Evolutionary conservation across 2,329 filamentous ascomycete genomes (phyloP), one percentile per base, ranked within the genome.

Genomic region (Gaeumannomyces tritici): DNA sequence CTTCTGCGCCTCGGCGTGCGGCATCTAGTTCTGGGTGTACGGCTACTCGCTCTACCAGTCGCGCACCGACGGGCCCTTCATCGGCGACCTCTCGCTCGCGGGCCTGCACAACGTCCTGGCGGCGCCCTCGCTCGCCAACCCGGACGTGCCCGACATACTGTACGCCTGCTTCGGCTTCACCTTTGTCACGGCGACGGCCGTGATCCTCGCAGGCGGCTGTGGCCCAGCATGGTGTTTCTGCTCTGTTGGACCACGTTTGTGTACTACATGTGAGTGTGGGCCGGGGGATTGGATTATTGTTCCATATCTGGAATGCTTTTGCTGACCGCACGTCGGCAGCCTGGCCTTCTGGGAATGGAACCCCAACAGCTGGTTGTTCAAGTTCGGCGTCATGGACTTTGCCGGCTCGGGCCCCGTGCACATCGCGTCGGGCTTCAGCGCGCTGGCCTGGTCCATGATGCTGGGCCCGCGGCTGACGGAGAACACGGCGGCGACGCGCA

Each of bases 341-440:
- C 80, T 88, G 47, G 85, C 85, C 0, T 85, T 81, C 73, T 88
- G 85, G 84, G 86, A 84, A 4, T 89, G 86, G 86, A 88, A 88
- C 67, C 69, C 79, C n/a, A 82, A 80, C 61, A 85, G 86, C 13
- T 89, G 86, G 85, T 74, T 88, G 0, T 86, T 77, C 71, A 82
- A 86, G 27, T 78, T 88, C 2, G 80, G 81, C 1, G 78, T 81
- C 0, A 77, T 83, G 64, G 84, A 87, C 69, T 87, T 84, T 62
- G 84, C 83, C 18, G 84, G 84, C 61, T 82, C 82, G 15, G 85
- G 86, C 1, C 85, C 85, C 3, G 86, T 88, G 2, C 85, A 88
- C 68, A 85, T 88, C 62, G 80, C 84, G 3, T 82, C 78, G 1
- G 85, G 86, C 3, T 87, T 83, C 75, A 76, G 80, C n/a, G 85